Conservation (phyloP, 768 basidiomycete species). For the Termitomyces eurrhizus region DNA sequence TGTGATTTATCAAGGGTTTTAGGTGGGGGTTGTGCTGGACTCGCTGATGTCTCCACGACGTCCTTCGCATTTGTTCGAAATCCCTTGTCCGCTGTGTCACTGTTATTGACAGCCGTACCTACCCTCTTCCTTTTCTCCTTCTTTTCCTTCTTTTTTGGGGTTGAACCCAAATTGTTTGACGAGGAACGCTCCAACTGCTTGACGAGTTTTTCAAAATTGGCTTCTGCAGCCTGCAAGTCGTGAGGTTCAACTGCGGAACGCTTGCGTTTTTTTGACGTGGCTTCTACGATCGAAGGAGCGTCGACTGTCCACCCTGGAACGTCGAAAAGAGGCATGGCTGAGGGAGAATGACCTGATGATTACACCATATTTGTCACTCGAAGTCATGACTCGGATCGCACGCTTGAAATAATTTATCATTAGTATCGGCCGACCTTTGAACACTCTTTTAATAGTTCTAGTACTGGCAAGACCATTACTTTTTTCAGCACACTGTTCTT, state of each 20-base stretch:
- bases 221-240: slow-evolving; percentile 33
- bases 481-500: not conserved
- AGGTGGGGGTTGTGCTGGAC: not conserved
- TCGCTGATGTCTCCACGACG: not conserved
- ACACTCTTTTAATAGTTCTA: not conserved
- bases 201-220: slow-evolving; percentile 62
- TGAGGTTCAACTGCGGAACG: slow-evolving; percentile 34
- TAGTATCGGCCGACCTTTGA: not conserved
- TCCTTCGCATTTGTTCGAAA: not conserved
- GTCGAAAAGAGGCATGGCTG: slow-evolving; percentile 51
- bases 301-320: slow-evolving; percentile 68
- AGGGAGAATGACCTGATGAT: not conserved
- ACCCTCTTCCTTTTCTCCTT: slow-evolving; percentile 4
- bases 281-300: slow-evolving; percentile 34
- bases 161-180: slow-evolving; percentile 8
- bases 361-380: slow-evolving; percentile 5
- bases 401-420: not conserved
- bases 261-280: slow-evolving; percentile 53
- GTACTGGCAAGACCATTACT: not conserved
- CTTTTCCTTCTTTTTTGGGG: slow-evolving; percentile 13
- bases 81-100: not conserved
- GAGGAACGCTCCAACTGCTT: slow-evolving; percentile 35
- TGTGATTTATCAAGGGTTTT: not conserved
- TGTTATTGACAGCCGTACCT: not conserved
- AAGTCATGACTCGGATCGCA: not conserved